Percentiles rank a stretch among this genome's conserved stretches.
Evolutionary conservation across 2,329 filamentous ascomycete genomes (phyloP).

Genomic region (Aureobasidium namibiae): DNA sequence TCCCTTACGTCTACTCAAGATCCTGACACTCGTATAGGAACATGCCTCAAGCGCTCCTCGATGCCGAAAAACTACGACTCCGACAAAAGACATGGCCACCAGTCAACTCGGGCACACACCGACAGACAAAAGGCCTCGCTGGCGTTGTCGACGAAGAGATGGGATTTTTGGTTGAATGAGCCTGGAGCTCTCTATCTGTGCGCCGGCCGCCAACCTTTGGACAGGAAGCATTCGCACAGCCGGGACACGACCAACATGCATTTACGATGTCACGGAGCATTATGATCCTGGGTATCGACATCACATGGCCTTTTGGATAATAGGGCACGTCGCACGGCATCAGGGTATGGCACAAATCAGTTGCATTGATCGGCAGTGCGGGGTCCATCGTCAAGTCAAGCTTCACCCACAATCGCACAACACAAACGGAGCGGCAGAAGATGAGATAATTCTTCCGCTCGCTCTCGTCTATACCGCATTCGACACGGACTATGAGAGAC

Average conservation of each 20-base stretch:
- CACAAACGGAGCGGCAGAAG: background rate
- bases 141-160: conserved; percentile 51
- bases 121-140: conserved; percentile 36
- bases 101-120: conserved; percentile 35
- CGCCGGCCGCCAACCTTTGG: background rate
- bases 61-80: conserved; percentile 40
- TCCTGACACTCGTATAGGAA: conserved; percentile 28
- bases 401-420: background rate
- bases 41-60: conserved; percentile 38
- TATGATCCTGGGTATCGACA: background rate
- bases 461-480: background rate
- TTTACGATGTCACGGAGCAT: background rate
- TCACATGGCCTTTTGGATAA: background rate
- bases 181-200: background rate
- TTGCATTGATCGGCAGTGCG: conserved; percentile 1
- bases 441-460: background rate
- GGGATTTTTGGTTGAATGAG: conserved; percentile 25
- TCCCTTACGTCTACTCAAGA: background rate
- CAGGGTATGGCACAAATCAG: background rate
- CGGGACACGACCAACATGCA: background rate
- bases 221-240: background rate
- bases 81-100: conserved; percentile 43
- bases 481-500: background rate
- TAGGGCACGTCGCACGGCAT: background rate
- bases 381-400: background rate